These are phyloP conservation scores for Arabis alpina DNA, from an alignment of 345 rosid species.

Conservation along the genomic window DNA sequence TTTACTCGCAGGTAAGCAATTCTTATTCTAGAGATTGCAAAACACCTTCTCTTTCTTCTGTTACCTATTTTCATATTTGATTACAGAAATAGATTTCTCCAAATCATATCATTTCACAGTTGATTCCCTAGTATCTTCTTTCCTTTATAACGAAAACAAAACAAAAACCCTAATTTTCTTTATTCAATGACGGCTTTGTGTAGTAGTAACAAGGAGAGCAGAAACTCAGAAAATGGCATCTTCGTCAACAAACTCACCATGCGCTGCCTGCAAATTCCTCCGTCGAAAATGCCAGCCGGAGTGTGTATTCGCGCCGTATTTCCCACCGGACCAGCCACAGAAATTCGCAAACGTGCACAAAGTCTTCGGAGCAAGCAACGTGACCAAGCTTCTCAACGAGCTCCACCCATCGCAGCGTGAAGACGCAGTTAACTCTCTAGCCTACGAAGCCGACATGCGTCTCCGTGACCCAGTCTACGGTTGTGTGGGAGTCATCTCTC, in stretches of 20 bases:
- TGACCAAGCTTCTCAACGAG: constrained; percentile 66
- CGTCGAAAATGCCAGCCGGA: constrained; percentile 70
- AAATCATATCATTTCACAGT: constrained; percentile 13
- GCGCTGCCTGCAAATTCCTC: constrained; percentile 70
- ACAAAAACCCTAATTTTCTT: constrained; percentile 23
- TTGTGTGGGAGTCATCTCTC: constrained; percentile 77
- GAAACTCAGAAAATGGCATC: constrained; percentile 49
- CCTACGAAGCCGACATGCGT: constrained; percentile 78
- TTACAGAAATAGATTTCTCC: constrained; percentile 1
- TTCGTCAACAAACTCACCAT: constrained; percentile 56
- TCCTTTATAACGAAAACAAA: background rate
- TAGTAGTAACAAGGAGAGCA: constrained; percentile 12
- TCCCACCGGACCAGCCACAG: constrained; percentile 72
- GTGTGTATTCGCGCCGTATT: constrained; percentile 72
- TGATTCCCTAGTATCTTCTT: constrained; percentile 19
- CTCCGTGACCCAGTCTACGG: constrained; percentile 92
- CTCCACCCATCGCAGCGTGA: constrained; percentile 58
- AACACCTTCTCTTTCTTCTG: constrained; percentile 12
- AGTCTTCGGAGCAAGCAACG: constrained; percentile 72
- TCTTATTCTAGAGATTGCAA: constrained; percentile 27
- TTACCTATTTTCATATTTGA: constrained; percentile 10
- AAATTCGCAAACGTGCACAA: constrained; percentile 62
- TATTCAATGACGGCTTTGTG: constrained; percentile 25
- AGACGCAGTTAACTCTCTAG: constrained; percentile 75
- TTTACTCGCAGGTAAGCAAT: constrained; percentile 30